Evolutionary conservation across 2,329 filamentous ascomycete genomes (phyloP), one percentile per base, ranked within the genome.

Genomic region (Fusarium keratoplasticum): DNA sequence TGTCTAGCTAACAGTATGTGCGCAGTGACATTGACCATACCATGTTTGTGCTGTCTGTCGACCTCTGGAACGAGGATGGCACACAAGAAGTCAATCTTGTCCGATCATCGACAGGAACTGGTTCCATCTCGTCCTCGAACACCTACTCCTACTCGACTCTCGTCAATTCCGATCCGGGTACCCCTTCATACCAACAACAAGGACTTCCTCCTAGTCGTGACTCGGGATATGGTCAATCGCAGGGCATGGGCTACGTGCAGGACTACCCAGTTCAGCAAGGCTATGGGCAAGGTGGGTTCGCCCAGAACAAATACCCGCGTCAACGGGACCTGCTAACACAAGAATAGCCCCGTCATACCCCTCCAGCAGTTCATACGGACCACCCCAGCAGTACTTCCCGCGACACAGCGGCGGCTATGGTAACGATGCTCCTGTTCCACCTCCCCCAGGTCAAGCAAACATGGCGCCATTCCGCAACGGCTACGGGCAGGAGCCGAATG

Each of bases 61-160:
- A 93, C 76, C 84, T 94, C 3, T 92, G 91, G 85, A 91, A 90
- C 59, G 91, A 92, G 75, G 89, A 91, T 52, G 89, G 90, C 20
- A 85, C 87, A 1, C 87, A 90, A 66, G 91, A 92, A 82, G 90
- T 92, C 35, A 92, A 92, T 65, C 87, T 93, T 67, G 88, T 91
- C 27, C 90, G 92, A 79, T 87, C 89, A 60, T 89, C 87, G 2
- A 91, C 90, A 70, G 90, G 89, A 29, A 88, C 88, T 4, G 94
- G 94, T 2, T 95, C 94, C 16, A 97, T 97, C 77, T 94, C 92
- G 4, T 93, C 93, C 5, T 94, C 94, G 10, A 93, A 93, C 10
- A 92, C 93, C 6, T 93, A 93, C 8, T 94, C 94, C 1, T 98
- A 94, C 79, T 90, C 79, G 18, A 66, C 78, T 4, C 44, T 90